Evolutionary conservation across 106 monocot species (phyloP), one percentile per base, ranked within the genome.

Genomic region (Agapanthus africanus): DNA sequence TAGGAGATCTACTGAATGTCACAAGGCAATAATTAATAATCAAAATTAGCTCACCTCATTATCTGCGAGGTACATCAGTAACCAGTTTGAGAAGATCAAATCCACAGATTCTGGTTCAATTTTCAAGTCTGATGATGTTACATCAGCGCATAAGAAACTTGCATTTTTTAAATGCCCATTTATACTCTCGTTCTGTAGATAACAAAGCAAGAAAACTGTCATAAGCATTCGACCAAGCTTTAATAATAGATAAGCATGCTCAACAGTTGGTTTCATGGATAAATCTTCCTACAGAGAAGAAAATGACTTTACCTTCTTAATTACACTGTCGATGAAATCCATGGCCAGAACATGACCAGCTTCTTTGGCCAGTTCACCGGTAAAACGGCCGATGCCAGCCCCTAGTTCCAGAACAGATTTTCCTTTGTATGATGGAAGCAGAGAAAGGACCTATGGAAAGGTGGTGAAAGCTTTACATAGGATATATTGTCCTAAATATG

Each of bases 11-110:
- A 56, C 30, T 11, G 14, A 23, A 63, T 63, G 37, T 63, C 3
- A 63, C 23, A 63, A 63, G 42, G 42, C 61, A 61, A 36, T 19
- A 19, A 36, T 25, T 11, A 71, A 30, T 36, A 49, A 15, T 38
- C 39, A 74, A 22, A 63, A 41, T 4, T 8, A 71, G 13, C 30
- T 82, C 79, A 93, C 99, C 99, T 99, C 99, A 65, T 64, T 70
- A 83, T 99, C 99, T 71, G 99, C 85, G 42, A 99, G 83, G 79
- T 99, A 99, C 99, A 99, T 99, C 47, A 99, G 80, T 40, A 99
- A 74, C 99, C 99, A 99, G 66, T 99, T 99, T 71, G 99, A 99
- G 87, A 99, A 99, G 66, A 93, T 87, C 31, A 99, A 74, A 81
- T 99, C 99, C 37, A 99, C 34, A 31, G 99, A 90, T 71, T 80